Base-by-base conservation (phyloP, 2,329 filamentous ascomycete species). In the Fusarium nisikadoi region DNA sequence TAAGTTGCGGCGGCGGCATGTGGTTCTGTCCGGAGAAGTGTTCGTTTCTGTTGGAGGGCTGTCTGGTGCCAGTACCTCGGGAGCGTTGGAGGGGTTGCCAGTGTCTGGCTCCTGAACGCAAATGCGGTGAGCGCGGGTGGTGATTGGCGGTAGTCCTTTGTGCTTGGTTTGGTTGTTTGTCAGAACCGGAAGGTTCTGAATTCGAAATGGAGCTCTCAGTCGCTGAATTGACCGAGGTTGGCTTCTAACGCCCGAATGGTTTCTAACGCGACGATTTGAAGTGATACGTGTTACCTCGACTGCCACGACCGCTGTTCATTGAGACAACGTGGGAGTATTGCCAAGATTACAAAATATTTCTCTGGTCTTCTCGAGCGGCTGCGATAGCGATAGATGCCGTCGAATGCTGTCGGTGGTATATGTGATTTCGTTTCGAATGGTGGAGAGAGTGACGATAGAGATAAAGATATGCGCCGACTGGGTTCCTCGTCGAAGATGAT, bases 1-100 rank as follows among this genome's bases (percentile, higher is more conserved):
- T 78, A 52, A 82, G 77, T 74, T 81, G 81, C 42, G 81, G 81
- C 64, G 81, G 80, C 62, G 81, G 80, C 81, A 83, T 83, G 53
- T 59, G 50, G 61, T 43, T 61, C 42, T 52, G 27, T 54, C 39
- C 27, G 33, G 27, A 46, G 31, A 39, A 47, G 23, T 25, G 20
- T 33, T 27, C 47, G 35, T 41, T 46, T 10, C 50, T 55, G 23
- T 43, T 41, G 39, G 35, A 35, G 25, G 23, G 12, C 13, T 35
- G 31, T 25, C 17, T 29, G 57, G 19, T 53, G 27, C 25, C 42
- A 47, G 33, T 29, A 25, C 42, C 16, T 47, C 27, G 60, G 19
- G 20, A 23, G 39, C 43, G 33, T 42, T 39, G 38, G 53, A 47
- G 20, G 36, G 59, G 33, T 46, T 56, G 33, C 43, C 38, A 27